Conservation (phyloP, 2,329 filamentous ascomycete species). For the Claviceps fusiformis region DNA sequence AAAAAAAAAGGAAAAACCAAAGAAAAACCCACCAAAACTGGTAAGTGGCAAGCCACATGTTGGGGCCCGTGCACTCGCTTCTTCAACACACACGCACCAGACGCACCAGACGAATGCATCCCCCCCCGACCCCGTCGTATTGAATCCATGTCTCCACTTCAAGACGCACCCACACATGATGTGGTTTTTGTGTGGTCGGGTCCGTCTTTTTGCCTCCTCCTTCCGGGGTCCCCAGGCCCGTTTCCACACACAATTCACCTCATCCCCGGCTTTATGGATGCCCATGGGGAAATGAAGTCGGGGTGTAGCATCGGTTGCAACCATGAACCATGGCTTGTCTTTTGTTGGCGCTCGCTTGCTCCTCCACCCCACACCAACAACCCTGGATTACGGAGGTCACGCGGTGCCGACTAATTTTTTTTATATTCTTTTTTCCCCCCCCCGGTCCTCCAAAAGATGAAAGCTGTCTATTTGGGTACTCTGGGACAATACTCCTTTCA, state of each 20-base stretch:
- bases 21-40: background rate
- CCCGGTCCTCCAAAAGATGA: background rate
- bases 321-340: background rate
- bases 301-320: constrained; percentile 1
- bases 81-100: background rate
- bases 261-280: background rate
- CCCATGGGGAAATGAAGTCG: constrained; percentile 3
- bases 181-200: background rate
- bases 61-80: background rate
- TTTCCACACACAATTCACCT: background rate
- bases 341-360: background rate
- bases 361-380: background rate
- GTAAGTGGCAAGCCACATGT: constrained; percentile 1
- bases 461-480: background rate
- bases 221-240: background rate
- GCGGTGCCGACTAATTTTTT: background rate
- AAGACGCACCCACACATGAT: background rate
- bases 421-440: background rate
- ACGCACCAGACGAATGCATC: too few species aligned
- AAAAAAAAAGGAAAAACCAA: background rate
- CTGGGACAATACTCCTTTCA: background rate
- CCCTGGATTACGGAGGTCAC: background rate
- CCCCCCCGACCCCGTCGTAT: background rate
- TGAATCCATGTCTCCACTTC: background rate
- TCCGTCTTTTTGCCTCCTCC: background rate